Percentiles rank a stretch among this genome's conserved stretches.
Evolutionary conservation across 495 filamentous ascomycete genomes (phyloP).

Genomic region (Glarea lozoyensis): DNA sequence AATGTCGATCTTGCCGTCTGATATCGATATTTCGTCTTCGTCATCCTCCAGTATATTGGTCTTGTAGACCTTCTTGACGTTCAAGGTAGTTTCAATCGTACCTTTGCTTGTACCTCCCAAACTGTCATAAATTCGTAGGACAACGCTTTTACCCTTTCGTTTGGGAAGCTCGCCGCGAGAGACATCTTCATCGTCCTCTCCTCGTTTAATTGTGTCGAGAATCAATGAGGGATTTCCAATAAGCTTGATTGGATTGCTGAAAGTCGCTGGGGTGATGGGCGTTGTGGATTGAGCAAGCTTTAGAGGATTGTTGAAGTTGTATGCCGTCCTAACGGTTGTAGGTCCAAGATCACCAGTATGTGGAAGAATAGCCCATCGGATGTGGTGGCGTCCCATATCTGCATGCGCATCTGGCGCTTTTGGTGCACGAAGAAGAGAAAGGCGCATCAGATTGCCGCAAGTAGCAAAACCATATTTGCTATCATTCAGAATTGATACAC

Average conservation of each 20-base stretch:
- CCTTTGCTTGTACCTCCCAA: conserved; percentile 75
- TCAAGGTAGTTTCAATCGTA: conserved; percentile 51
- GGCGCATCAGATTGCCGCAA: conserved; percentile 80
- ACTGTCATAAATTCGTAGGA: conserved; percentile 81
- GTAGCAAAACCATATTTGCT: conserved; percentile 96
- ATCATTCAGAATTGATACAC: conserved; percentile 91
- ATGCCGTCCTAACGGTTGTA: conserved; percentile 72
- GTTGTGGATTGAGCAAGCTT: conserved; percentile 34
- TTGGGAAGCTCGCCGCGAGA: conserved; percentile 58
- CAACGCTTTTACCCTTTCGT: conserved; percentile 65
- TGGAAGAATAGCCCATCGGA: conserved; percentile 88
- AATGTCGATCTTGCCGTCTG: conserved; percentile 46
- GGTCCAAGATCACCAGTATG: conserved; percentile 63
- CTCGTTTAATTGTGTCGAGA: conserved; percentile 80
- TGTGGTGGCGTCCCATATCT: conserved; percentile 87
- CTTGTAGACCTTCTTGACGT: conserved; percentile 69
- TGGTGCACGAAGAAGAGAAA: conserved; percentile 82
- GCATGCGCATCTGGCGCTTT: conserved; percentile 94
- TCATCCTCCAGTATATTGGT: conserved; percentile 74
- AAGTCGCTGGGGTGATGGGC: conserved; percentile 25
- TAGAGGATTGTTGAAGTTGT: conserved; percentile 83
- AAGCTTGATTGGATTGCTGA: conserved; percentile 41
- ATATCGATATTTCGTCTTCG: conserved; percentile 43
- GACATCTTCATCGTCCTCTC: conserved; percentile 91
- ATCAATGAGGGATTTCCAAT: conserved; percentile 53